Percentiles rank a stretch among this genome's conserved stretches.
Conservation (phyloP, 306 rosid genomes). For the Dryas alaskensis region DNA sequence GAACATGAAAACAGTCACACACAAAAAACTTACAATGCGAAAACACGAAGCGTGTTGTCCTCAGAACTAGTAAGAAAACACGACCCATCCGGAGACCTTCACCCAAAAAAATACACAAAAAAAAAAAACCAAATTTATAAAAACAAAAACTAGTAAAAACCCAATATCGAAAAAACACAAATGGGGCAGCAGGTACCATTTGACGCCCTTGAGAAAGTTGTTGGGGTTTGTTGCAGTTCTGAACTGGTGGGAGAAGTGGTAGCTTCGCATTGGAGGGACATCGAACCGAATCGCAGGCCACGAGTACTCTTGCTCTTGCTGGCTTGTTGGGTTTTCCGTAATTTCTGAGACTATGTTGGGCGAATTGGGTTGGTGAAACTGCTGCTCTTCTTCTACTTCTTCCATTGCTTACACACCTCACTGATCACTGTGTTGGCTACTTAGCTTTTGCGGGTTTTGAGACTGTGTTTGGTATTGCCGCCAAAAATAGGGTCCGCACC, state of each 20-base stretch:
- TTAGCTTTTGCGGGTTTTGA: neutral
- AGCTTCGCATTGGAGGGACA: constrained; percentile 56
- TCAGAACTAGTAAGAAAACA: constrained; percentile 79
- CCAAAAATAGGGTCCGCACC: constrained; percentile 8
- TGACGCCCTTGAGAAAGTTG: constrained; percentile 79
- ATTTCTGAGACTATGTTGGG: constrained; percentile 6
- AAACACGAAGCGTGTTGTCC: constrained; percentile 71
- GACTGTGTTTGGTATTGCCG: constrained; percentile 5
- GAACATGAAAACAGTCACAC: neutral
- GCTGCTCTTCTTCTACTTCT: constrained; percentile 35
- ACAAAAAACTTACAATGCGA: constrained; percentile 47
- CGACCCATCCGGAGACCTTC: constrained; percentile 94
- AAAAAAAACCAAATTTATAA: neutral
- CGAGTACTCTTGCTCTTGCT: constrained; percentile 32
- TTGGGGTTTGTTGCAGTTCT: constrained; percentile 61
- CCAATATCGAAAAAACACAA: neutral
- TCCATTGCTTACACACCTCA: constrained; percentile 32
- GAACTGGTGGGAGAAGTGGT: constrained; percentile 80
- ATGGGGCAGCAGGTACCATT: constrained; percentile 50
- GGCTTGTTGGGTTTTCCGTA: constrained; percentile 14
- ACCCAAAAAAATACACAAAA: neutral
- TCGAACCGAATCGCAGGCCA: constrained; percentile 62
- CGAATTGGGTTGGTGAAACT: constrained; percentile 12
- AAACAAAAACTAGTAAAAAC: neutral
- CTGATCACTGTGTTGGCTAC: neutral